Evolutionary conservation across 2,329 filamentous ascomycete species (phyloP), one percentile per base, ranked within the genome.

Genomic region (Emergomyces orientalis): DNA sequence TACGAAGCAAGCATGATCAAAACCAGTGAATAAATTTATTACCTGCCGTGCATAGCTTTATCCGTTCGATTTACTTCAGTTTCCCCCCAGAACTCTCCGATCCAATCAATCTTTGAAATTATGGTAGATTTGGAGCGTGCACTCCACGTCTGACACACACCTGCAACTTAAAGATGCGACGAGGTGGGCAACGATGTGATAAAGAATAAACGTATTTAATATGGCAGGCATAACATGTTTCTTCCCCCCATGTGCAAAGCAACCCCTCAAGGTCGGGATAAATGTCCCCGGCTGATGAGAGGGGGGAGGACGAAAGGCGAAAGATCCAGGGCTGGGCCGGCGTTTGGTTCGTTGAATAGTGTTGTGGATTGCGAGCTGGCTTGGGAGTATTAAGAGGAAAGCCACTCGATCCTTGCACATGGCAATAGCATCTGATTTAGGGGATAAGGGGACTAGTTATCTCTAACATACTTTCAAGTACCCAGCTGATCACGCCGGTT

Each of bases 391-490:
- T 8, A 47, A 30, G 17, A 22, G 9, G 39, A 45, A 32, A 13
- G 56, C 32, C 37, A 56, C 39, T 27, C 25, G 25, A 59, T 45
- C 39, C 56, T 45, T 59, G 56, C 39, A 59, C 56, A 59, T 45
- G 39, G 56, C 56, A 39, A 59, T 59, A 17, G 37, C 41, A 59
- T 58, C 56, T 58, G 56, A 58, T 58, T 58, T 47, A n/a, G 37
- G 56, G 39, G 25, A 30, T 32, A 11, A 25, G 39, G 25, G 56
- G 39, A n/a, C n/a, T n/a, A n/a, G 11, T 37, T 45, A 45, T 43
- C n/a, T 45, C 56, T 11, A 45, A 45, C 30, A 22, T 55, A 37
- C 32, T 55, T 55, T 6, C n/a, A n/a, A n/a, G n/a, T 39, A 56
- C 13, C 22, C 56, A 45, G 56, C 56, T 59, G 56, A 59, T 22